Percentiles rank a stretch among this genome's conserved stretches.
Conservation (phyloP, 257 asterid genomes). For the Nicotiana tabacum region DNA sequence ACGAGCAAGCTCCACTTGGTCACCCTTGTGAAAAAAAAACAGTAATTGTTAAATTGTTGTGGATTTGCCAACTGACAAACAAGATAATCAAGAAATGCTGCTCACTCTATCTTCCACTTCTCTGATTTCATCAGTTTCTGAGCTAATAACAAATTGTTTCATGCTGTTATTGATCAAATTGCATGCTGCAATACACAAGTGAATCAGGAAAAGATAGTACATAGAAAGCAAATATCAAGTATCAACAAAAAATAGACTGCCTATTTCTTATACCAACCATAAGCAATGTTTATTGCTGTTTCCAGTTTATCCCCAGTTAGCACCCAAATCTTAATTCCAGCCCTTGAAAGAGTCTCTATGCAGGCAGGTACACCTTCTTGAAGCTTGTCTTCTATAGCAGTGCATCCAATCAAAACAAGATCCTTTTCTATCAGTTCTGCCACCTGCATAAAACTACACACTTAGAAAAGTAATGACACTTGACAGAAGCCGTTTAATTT, state of each 20-base stretch:
- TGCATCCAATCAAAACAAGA: slow-evolving; percentile 88
- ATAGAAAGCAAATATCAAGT: background rate
- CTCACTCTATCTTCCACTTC: slow-evolving; percentile 89
- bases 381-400: slow-evolving; percentile 99
- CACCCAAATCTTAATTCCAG: slow-evolving; percentile 99
- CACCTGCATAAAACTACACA: slow-evolving; percentile 43
- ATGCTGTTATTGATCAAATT: slow-evolving; percentile 81
- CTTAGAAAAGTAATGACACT: slow-evolving; percentile 2
- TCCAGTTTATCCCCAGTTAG: slow-evolving; percentile 99
- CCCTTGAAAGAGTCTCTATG: slow-evolving; percentile 95
- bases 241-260: slow-evolving; percentile 13
- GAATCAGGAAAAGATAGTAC: slow-evolving; percentile 15
- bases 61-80: slow-evolving; percentile 12
- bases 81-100: slow-evolving; percentile 15
- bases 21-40: slow-evolving; percentile 53
- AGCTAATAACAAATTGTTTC: slow-evolving; percentile 92
- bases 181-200: slow-evolving; percentile 65
- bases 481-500: background rate
- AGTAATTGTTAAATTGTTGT: background rate
- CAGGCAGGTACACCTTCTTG: slow-evolving; percentile 98
- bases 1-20: slow-evolving; percentile 96
- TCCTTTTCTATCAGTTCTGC: slow-evolving; percentile 90
- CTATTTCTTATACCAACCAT: slow-evolving; percentile 43
- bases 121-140: slow-evolving; percentile 93
- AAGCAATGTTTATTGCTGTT: slow-evolving; percentile 98